Percentiles rank a stretch among this genome's conserved stretches.
Conservation (phyloP, 129 eudicot genomes). For the Kitagawia praeruptora region DNA sequence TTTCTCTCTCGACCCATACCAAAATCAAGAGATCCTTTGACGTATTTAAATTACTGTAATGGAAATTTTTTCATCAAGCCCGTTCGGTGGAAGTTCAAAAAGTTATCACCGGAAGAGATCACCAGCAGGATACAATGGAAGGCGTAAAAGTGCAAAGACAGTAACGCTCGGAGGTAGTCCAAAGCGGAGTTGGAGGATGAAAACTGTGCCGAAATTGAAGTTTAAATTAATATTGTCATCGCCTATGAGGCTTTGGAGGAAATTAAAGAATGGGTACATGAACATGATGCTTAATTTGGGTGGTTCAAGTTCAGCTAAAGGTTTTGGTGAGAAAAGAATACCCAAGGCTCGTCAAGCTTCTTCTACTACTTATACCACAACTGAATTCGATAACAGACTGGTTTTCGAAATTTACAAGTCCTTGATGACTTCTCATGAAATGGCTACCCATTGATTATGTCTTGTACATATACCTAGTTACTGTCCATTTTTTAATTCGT, state of each 20-base stretch:
- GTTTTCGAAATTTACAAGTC: constrained; percentile 56
- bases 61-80: neutral
- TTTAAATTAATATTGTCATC: constrained; percentile 4
- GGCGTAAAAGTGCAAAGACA: constrained; percentile 16
- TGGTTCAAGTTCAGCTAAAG: neutral
- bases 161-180: constrained; percentile 24
- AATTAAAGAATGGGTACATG: constrained; percentile 47
- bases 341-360: constrained; percentile 23
- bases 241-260: constrained; percentile 42
- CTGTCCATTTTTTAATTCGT: neutral
- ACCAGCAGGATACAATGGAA: neutral
- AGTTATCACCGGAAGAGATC: neutral
- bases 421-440: constrained; percentile 39
- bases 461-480: neutral
- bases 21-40: neutral
- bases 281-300: constrained; percentile 46
- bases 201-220: constrained; percentile 21
- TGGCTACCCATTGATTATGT: constrained; percentile 21
- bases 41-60: neutral
- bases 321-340: constrained; percentile 27
- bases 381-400: constrained; percentile 50
- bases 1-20: neutral
- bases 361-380: constrained; percentile 11
- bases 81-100: neutral
- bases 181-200: constrained; percentile 39